Base-by-base conservation (phyloP, 2,329 filamentous ascomycete species). In the Gaeumannomyces tritici region DNA sequence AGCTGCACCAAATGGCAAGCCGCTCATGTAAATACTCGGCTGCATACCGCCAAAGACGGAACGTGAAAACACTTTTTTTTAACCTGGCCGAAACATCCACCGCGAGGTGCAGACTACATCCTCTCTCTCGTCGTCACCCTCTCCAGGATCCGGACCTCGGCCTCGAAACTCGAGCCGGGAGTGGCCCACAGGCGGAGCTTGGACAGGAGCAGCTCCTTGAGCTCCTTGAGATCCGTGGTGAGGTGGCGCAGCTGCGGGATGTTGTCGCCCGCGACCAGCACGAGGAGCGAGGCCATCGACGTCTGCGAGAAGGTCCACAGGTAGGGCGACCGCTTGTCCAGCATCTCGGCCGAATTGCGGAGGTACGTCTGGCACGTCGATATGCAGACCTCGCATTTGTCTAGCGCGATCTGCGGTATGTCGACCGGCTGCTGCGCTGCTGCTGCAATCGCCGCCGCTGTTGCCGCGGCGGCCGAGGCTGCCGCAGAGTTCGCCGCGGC, bases 301-400 rank as follows among this genome's bases (percentile, higher is more conserved):
- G 69, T 69, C 62, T 76, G 73, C 13, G 72, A 70, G 55, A 75
- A 68, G 0, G 70, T 69, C 74, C 74, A 76, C 13, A 76, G 68
- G 59, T 76, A 74, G 1, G 72, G 71, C n/a, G 73, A 72, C 4
- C 74, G 70, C 62, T 70, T 73, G 57, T 71, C 71, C 21, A 76
- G 68, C 66, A 75, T 71, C 15, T 73, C 73, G 42, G 68, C 63
- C 47, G 70, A 73, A 26, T 74, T 73, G 55, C 69, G 69, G 7
- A 76, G 69, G 62, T 75, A 76, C 3, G 68, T 69, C 28, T 70
- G 64, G 66, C 74, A 74, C 1, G 74, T 72, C 55, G 73, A 69
- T 55, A 75, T 70, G 61, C 74, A 75, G 6, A 68, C 65, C 63
- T 70, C 66, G 63, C 73, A 75, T 57, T 70, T 73, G 59, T 75